Evolutionary conservation across 2,329 filamentous ascomycete genomes (phyloP), one percentile per base, ranked within the genome.

Genomic region (Neurospora crassa): DNA sequence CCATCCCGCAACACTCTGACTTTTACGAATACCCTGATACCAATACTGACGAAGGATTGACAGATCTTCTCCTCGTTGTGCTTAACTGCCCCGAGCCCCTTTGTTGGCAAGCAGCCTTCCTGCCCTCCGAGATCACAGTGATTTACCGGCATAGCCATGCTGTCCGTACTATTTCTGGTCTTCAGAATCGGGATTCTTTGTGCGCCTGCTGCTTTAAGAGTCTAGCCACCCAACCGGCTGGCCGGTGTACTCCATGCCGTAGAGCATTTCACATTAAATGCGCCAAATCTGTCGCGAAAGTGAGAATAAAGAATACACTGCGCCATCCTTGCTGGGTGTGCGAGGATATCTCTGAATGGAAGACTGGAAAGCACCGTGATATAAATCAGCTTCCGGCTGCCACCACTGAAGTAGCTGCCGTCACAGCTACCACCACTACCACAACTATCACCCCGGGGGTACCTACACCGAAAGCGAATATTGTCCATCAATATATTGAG

Each of bases 211-310:
- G 45, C 20, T 53, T 53, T 20, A 29, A 11, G 10, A 2, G 43
- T 34, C 3, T 34, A 34, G 34, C 3, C 34, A 34, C 34, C 34
- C 34, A 34, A 34, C 34, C 34, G 34, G 34, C 3, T 34, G 34
- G 34, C 34, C 3, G 34, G 34, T 34, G 34, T 34, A 34, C 34
- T 3, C 3, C 6, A 43, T 43, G 42, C 42, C 18, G 3, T 24
- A 59, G 6, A 29, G 0, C 0, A 16, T 1, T 5, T 1, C 47
- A 59, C 24, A 0, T 0, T 1, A 1, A 16, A 5, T 59, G 47
- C 20, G 0, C 0, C 1, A 1, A 5, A 5, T 12, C 0, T 20
- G 24, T 4, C 6, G 0, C 0, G 2, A 18, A 1, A 16, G 14
- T 8, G 47, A 59, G 47, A 59, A 29, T 2, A 2, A 4, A 16